A percentile compares a stretch with the other conserved stretches of the same genome.
phyloP scores from a whole-genome alignment of 208 protist species.

The Trypanosoma caninum region DNA sequence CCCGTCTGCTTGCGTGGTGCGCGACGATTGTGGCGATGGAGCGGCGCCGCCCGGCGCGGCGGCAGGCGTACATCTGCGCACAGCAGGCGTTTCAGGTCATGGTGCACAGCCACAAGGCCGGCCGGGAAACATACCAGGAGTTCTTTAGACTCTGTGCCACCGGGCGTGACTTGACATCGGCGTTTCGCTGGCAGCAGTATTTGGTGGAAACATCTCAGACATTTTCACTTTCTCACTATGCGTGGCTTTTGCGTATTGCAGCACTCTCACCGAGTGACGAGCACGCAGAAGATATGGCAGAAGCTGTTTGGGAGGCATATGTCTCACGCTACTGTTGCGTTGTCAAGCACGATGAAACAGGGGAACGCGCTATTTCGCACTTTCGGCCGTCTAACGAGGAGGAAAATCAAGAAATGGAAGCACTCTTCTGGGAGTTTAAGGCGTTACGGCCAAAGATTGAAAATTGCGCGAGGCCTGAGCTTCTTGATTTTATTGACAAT shows the following conservation, averaged over 20 bases:
- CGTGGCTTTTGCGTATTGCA: conserved; percentile 73
- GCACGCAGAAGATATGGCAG: conserved; percentile 70
- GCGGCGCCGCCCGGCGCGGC: conserved; percentile 24
- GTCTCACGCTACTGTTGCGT: conserved; percentile 25
- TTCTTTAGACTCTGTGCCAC: conserved; percentile 79
- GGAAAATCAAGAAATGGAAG: conserved; percentile 28
- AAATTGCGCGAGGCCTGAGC: conserved; percentile 13
- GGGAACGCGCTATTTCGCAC: conserved; percentile 16
- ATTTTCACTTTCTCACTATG: conserved; percentile 38
- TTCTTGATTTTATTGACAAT: conserved; percentile 44
- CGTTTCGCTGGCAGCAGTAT: conserved; percentile 84
- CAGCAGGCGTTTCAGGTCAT: conserved; percentile 78
- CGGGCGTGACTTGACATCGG: conserved; percentile 71
- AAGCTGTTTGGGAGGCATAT: conserved; percentile 71
- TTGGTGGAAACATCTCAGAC: conserved; percentile 56
- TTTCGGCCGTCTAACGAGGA: conserved; percentile 28
- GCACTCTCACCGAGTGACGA: conserved; percentile 64
- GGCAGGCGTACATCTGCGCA: conserved; percentile 75
- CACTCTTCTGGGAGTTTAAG: conserved; percentile 38
- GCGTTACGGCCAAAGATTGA: conserved; percentile 30
- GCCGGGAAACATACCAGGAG: conserved; percentile 49
- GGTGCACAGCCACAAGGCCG: conserved; percentile 69
- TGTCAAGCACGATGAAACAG: conserved; percentile 9
- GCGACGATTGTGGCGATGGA: conserved; percentile 61
- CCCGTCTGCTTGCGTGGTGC: conserved; percentile 75